Base-by-base conservation (phyloP, 2,329 filamentous ascomycete species). In the Cercospora sp. region DNA sequence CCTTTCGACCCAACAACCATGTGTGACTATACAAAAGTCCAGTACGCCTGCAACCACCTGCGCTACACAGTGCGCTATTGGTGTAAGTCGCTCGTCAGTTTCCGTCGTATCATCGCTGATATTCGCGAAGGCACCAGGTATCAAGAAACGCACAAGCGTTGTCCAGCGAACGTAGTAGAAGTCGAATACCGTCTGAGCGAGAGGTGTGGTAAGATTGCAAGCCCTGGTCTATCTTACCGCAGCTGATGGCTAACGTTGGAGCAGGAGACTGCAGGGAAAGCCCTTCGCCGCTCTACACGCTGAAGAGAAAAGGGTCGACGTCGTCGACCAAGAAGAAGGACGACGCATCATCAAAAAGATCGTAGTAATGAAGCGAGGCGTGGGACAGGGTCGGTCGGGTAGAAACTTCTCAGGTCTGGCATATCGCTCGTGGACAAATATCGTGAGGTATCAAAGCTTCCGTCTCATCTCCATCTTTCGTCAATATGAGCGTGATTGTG, bases 11-110 rank as follows among this genome's bases (percentile, higher is more conserved):
- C 33, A 23, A 60, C 26, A 69, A 77, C 64, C 60, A 87, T 87
- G 86, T 88, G 86, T 76, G 85, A 87, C 75, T 87, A 87, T 72
- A 87, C 83, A 23, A 83, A 87, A 77, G 85, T 87, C 64, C 83
- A 86, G 68, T 87, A 85, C 75, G 80, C 81, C 48, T 88, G 86
- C 77, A 81, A 81, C 60, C 85, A 88, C 76, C 77, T 85, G 67
- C 81, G 85, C 36, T 87, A 83, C 72, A 84, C 83, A 8, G 85
- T 87, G 57, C 81, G 84, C 70, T 84, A 84, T 18, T 87, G 85
- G 85, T 87, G 85, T 79, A 74, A 80, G 66, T 69, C 13, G n/a
- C 9, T 20, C 28, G 31, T 26, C 23, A 42, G 33, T 20, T 33
- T 20, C 16, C 31, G 2, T 28, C 48, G 18, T 26, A 45, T 13